Evolutionary conservation across 1,284 basidiomycete genomes (phyloP), one percentile per base, ranked within the genome.

Genomic region (Earliella scabrosa): DNA sequence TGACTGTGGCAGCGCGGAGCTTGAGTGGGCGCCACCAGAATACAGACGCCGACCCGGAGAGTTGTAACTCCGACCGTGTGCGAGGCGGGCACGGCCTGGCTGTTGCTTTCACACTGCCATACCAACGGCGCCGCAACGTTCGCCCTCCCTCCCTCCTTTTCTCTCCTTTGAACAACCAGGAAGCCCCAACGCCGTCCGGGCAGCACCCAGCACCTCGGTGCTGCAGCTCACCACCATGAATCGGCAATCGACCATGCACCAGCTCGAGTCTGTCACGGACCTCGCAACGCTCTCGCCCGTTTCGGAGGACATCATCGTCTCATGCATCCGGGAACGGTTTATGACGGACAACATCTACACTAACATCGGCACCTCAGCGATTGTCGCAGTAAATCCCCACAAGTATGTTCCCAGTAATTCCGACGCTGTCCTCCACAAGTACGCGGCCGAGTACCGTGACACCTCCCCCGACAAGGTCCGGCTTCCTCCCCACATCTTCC

Each of bases 351-450:
- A 77, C 60, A 88, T 93, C 61, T 96, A 96, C 77, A 94, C 93
- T 26, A 77, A 71, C 60, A 73, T 95, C 54, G 90, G 92, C 21
- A 78, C 87, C 16, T 85, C 83, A 36, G 79, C 80, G 8, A 75
- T 96, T 61, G 86, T 97, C 60, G 90, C 90, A 27, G 79, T 96
- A 65, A 97, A 97, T 72, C 93, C 94, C 0, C 89, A 95, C 78
- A 94, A 93, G 72, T 92, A 91, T 66, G 80, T 96, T 29, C 65
- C 88, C 13, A 83, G 83, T 59, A 95, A 92, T 67, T 85, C 89
- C 60, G 93, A 97, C 75, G 85, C 87, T 0, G 75, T 90, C 29
- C 75, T 97, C 35, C 85, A 92, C 73, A 89, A 92, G 68, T 97
- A 97, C 69, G 88, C 92, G 4, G 79, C 87, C 29, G 86, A 87